Conservation (phyloP, 2,329 filamentous ascomycete genomes). For the Paecilomyces variotii region DNA sequence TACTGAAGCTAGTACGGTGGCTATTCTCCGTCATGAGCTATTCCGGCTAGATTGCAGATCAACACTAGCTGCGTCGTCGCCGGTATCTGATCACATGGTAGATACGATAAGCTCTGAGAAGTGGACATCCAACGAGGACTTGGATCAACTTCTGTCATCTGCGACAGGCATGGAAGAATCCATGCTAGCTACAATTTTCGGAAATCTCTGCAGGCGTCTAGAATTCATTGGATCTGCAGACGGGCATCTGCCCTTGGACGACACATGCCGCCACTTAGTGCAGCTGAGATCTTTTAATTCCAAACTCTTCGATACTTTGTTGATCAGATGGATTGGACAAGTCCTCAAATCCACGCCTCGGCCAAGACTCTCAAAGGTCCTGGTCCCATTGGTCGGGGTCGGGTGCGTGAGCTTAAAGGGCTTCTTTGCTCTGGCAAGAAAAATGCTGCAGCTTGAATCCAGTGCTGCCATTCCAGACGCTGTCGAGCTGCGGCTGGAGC, state of each 20-base stretch:
- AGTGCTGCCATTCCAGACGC: conserved; percentile 17
- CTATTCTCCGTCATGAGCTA: conserved; percentile 38
- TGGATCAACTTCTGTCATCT: conserved; percentile 39
- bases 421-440: conserved; percentile 29
- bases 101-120: conserved; percentile 32
- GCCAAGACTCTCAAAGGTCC: conserved; percentile 22
- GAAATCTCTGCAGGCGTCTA: conserved; percentile 31
- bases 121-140: conserved; percentile 35
- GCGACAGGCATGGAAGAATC: conserved; percentile 40
- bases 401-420: conserved; percentile 37
- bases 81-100: conserved; percentile 40
- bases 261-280: conserved; percentile 34
- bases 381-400: conserved; percentile 36
- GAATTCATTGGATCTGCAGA: conserved; percentile 19
- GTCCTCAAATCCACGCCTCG: conserved; percentile 28
- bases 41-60: conserved; percentile 35
- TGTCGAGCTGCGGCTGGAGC: conserved; percentile 19
- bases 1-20: conserved; percentile 30
- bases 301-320: conserved; percentile 35
- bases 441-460: conserved; percentile 19
- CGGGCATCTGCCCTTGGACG: conserved; percentile 22
- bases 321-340: conserved; percentile 35
- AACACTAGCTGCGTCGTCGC: conserved; percentile 38
- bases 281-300: conserved; percentile 37
- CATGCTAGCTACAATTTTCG: conserved; percentile 35